Base-by-base conservation (phyloP, 306 rosid genomes). In the Casuarina equisetifolia region DNA sequence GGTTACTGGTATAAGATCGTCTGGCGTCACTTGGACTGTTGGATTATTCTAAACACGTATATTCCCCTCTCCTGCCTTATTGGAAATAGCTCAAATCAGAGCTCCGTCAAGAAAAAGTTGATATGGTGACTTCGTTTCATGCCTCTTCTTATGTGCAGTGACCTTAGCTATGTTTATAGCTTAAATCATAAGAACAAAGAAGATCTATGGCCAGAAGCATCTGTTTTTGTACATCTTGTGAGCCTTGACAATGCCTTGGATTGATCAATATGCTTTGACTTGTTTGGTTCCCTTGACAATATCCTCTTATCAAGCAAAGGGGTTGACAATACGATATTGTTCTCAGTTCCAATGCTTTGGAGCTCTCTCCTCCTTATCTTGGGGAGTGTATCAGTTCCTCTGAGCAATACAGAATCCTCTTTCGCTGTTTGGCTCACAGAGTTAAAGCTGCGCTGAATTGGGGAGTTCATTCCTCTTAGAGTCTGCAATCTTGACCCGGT, bases 261-360 rank as follows among this genome's bases (percentile, higher is more conserved):
- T 12, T 96, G 97, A 69, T 93, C 96, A 55, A 96, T 91, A 82
- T 89, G 86, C 89, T 94, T 85, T 7, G 44, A 46, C n/a, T 64
- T 64, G n/a, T 40, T 64, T 16, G 70, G 40, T 64, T 64, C 49
- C 16, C 32, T 64, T 38, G 70, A 69, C 68, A 67, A 35, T 64
- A 88, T 73, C 77, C 77, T 93, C 62, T 84, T 83, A 61, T 82
- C 84, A 10, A 77, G 78, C 12, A 87, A 76, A 20, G 87, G 77
- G 59, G 78, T 74, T 6, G 91, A 48, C 17, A 82, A 46, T 35
- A 20, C 72, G 64, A 32, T 61, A 45, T 80, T 79, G 89, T 88
- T 93, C 85, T 91, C 97, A 66, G 83, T 78, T 61, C 91, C 96
- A 64, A 81, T 89, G 85, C 87, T 85, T 86, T 84, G 88, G n/a